A percentile compares a stretch with the other conserved stretches of the same genome.
phyloP scores from a whole-genome alignment of 257 asterid species.

The Solanum peruvianum region DNA sequence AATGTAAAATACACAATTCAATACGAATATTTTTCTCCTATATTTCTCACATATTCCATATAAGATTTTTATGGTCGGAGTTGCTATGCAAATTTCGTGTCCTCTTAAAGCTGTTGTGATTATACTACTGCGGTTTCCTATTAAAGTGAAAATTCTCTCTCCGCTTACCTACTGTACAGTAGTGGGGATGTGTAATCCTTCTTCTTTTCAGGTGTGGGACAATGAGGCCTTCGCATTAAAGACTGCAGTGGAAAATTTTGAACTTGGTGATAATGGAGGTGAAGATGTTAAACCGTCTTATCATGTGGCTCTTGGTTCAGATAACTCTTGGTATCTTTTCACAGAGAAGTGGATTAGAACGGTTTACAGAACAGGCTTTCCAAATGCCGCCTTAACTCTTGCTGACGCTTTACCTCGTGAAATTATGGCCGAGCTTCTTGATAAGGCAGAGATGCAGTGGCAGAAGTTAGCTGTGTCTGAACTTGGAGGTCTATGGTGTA shows the following conservation, averaged over 20 bases:
- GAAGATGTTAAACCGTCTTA: slow-evolving; percentile 48
- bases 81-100: neutral
- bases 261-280: slow-evolving; percentile 15
- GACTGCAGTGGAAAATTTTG: slow-evolving; percentile 13
- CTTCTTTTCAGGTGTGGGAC: slow-evolving; percentile 45
- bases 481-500: slow-evolving; percentile 81
- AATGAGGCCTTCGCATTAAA: slow-evolving; percentile 51
- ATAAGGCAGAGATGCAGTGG: slow-evolving; percentile 79
- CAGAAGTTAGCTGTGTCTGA: slow-evolving; percentile 81
- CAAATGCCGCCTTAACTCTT: slow-evolving; percentile 59
- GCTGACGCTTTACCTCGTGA: slow-evolving; percentile 83
- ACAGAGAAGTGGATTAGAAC: slow-evolving; percentile 91
- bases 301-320: slow-evolving; percentile 93
- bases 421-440: slow-evolving; percentile 59
- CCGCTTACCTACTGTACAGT: neutral
- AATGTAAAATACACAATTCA: neutral
- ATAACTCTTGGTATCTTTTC: slow-evolving; percentile 97
- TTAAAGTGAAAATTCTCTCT: neutral
- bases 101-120: neutral
- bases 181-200: neutral
- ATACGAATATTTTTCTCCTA: neutral
- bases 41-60: neutral
- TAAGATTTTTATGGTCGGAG: neutral
- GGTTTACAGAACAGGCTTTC: slow-evolving; percentile 76
- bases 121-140: neutral